Evolutionary conservation across 2,329 filamentous ascomycete species (phyloP).

Genomic region (Elsinoe perseae): DNA sequence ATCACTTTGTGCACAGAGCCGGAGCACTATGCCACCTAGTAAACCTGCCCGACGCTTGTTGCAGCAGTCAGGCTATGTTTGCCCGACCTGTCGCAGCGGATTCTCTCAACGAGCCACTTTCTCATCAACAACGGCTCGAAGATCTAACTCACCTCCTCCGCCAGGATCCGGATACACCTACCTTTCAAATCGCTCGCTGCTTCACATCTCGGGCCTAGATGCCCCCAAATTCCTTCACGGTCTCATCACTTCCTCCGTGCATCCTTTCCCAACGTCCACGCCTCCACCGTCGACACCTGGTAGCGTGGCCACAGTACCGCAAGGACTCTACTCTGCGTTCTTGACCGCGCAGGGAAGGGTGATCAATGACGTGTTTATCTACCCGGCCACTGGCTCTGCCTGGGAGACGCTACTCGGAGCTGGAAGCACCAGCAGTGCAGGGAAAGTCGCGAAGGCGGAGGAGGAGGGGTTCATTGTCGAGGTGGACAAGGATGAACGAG

Average conservation of each 20-base stretch:
- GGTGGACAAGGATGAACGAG: slow-evolving; percentile 62
- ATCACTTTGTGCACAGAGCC: background rate
- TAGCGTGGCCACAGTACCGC: slow-evolving; percentile 26
- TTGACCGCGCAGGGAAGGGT: slow-evolving; percentile 75
- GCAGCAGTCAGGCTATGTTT: background rate
- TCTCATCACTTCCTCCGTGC: slow-evolving; percentile 67
- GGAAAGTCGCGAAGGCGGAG: slow-evolving; percentile 14
- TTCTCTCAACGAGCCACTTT: background rate
- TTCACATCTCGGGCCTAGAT: slow-evolving; percentile 72
- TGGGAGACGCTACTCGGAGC: slow-evolving; percentile 21
- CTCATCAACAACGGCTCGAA: background rate
- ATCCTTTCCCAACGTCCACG: slow-evolving; percentile 32
- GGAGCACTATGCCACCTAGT: background rate
- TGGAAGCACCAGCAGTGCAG: background rate
- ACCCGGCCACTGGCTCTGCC: slow-evolving; percentile 47
- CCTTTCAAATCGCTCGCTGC: slow-evolving; percentile 67
- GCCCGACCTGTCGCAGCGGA: background rate
- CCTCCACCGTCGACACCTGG: slow-evolving; percentile 22
- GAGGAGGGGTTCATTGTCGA: slow-evolving; percentile 63
- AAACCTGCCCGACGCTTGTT: background rate
- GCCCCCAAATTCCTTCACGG: slow-evolving; percentile 81
- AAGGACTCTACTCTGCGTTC: slow-evolving; percentile 74
- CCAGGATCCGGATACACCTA: slow-evolving; percentile 44
- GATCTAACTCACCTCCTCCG: slow-evolving; percentile 35
- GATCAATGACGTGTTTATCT: slow-evolving; percentile 84